Percentiles rank a stretch among this genome's conserved stretches.
Evolutionary conservation across 768 basidiomycete species (phyloP).

Genomic region (Mycena kentingensis): DNA sequence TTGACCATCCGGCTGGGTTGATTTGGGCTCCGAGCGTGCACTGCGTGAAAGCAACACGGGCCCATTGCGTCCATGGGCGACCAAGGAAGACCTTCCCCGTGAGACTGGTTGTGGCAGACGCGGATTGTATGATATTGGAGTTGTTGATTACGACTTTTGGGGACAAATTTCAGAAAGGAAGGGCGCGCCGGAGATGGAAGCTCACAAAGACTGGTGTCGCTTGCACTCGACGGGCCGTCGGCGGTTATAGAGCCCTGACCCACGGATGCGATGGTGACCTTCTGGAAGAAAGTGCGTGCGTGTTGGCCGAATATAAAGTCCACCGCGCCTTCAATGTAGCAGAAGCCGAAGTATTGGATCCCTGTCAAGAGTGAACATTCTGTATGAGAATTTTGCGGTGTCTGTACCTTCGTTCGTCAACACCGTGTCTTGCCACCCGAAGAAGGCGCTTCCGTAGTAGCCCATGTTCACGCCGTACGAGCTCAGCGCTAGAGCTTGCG

Average conservation of each 20-base stretch:
- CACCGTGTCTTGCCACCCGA: neutral
- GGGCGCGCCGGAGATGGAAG: neutral
- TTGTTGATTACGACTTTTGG: constrained; percentile 29
- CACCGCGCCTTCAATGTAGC: constrained; percentile 29
- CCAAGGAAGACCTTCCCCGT: constrained; percentile 29
- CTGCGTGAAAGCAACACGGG: constrained; percentile 30
- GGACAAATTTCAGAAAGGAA: neutral
- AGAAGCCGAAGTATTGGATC: constrained; percentile 25
- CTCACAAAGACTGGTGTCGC: constrained; percentile 24
- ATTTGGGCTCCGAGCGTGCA: constrained; percentile 25
- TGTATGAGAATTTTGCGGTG: neutral
- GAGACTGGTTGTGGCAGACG: constrained; percentile 21
- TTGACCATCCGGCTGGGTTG: constrained; percentile 30
- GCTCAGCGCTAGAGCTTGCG: constrained; percentile 32
- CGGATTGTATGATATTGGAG: constrained; percentile 22
- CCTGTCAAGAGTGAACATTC: neutral
- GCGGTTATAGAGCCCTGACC: constrained; percentile 24
- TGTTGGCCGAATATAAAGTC: constrained; percentile 30
- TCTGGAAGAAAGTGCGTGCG: constrained; percentile 23
- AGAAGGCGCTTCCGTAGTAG: constrained; percentile 25
- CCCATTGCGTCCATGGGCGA: constrained; percentile 29
- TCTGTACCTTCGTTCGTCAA: too few relatives aligned
- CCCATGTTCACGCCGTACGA: constrained; percentile 30
- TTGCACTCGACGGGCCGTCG: constrained; percentile 20
- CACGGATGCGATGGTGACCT: constrained; percentile 22